Conservation (phyloP, 495 filamentous ascomycete genomes). For the Penicillium bialowiezense region DNA sequence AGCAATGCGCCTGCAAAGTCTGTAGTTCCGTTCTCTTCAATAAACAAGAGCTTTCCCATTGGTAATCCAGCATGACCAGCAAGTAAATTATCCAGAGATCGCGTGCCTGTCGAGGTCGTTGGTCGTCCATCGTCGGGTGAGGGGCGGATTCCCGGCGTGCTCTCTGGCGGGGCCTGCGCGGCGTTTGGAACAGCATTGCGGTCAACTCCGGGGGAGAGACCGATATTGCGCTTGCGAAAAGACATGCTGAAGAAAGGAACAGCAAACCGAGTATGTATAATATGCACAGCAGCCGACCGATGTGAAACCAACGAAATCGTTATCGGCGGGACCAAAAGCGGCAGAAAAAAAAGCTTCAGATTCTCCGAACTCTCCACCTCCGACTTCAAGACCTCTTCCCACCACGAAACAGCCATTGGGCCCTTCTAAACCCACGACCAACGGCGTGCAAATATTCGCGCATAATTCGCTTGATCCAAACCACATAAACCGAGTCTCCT, state of each 20-base stretch:
- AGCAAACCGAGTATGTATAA: background rate
- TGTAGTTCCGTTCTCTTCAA: conserved; percentile 93
- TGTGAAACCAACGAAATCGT: conserved; percentile 14
- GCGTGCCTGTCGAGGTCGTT: conserved; percentile 87
- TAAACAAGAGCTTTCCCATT: conserved; percentile 72
- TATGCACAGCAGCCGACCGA: background rate
- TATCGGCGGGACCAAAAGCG: conserved; percentile 29
- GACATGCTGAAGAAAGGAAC: conserved; percentile 56
- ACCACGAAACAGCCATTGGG: conserved; percentile 3
- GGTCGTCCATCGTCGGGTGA: conserved; percentile 85
- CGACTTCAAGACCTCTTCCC: conserved; percentile 11
- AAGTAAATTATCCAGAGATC: conserved; percentile 78
- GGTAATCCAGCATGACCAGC: conserved; percentile 87
- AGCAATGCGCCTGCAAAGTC: conserved; percentile 86
- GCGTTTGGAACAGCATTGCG: conserved; percentile 26
- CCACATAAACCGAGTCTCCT: background rate
- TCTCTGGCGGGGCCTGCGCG: conserved; percentile 34
- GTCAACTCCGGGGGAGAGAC: conserved; percentile 50
- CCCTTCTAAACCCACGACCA: background rate
- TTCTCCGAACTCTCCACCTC: conserved; percentile 20
- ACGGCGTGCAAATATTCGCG: background rate
- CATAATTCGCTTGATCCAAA: background rate
- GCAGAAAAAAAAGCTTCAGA: conserved; percentile 31
- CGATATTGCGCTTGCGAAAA: conserved; percentile 85
- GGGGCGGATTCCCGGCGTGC: conserved; percentile 70